Evolutionary conservation across 768 basidiomycete species (phyloP), one percentile per base, ranked within the genome.

Genomic region (Serpula lacrymans): DNA sequence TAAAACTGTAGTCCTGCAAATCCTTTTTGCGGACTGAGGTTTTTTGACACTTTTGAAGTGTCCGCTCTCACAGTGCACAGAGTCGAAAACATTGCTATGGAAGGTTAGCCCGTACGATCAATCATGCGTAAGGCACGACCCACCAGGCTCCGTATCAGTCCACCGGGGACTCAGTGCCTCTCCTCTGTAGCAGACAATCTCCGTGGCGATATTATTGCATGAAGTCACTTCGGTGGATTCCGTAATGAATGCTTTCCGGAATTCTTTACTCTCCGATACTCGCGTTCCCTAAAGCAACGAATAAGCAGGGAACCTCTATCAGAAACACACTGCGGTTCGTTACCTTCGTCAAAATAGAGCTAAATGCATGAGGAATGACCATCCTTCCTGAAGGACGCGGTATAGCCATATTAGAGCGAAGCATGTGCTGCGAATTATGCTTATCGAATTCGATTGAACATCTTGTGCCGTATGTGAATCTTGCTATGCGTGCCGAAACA

Each of bases 401-500:
- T 28, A 58, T 46, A 2, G 48, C 55, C 20, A 49, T 48, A 20
- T 48, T 37, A 30, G 52, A 59, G 8, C 61, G 63, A 27, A 46
- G 43, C 25, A 45, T 58, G 33, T 63, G 61, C 23, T 63, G 54
- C 17, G 57, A 47, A 32, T 65, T 45, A 11, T 48, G 29, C 45
- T 48, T 59, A 35, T 65, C 49, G 31, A 60, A 63, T 37, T 52
- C 52, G 10, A 58, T 39, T 5, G 55, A 53, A 12, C 60, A 61
- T 14, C 58, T 49, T 25, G 49, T 59, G 3, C 71, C 71, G 24
- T 73, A 73, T 24, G 67, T 56, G 31, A 54, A 58, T 39, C 62
- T 72, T 6, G 68, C 51, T 4, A 69, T 58, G 8, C 73, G 61
- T 13, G 60, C 60, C 1, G 52, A 57, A 16, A 72, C 72, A 20